Evolutionary conservation across 441 rosid genomes (phyloP).

Genomic region (Aquilaria agallochum): DNA sequence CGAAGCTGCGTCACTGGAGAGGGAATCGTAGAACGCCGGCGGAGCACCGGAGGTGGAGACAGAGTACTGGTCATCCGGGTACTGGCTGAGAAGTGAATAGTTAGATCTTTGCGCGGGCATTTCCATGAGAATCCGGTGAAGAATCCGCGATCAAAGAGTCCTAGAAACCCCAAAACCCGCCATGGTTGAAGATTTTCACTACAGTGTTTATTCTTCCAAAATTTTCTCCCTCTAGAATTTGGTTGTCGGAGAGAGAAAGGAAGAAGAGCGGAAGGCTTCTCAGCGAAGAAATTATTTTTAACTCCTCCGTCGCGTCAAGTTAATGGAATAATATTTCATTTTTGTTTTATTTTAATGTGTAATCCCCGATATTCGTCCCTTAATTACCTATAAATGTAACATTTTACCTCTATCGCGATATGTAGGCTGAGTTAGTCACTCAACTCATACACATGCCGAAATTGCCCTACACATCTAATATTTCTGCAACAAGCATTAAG

Average conservation of each 20-base stretch:
- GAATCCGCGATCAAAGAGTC: conserved; percentile 23
- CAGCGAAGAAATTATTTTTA: no score
- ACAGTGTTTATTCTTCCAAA: not conserved
- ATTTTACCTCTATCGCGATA: no score
- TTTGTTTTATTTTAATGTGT: no score
- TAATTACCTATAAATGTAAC: no score
- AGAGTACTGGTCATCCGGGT: conserved; percentile 58
- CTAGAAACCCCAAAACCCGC: conserved; percentile 45
- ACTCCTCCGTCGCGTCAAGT: no score
- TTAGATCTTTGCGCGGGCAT: conserved; percentile 84
- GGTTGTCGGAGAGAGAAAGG: conserved; percentile 30
- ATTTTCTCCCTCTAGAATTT: conserved; percentile 27
- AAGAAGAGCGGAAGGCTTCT: conserved; percentile 11
- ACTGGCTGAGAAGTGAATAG: conserved; percentile 79
- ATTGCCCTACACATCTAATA: no score
- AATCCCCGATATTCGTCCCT: no score
- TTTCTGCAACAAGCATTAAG: no score
- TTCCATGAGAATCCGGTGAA: conserved; percentile 56
- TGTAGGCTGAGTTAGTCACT: no score
- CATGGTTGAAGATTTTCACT: conserved; percentile 37
- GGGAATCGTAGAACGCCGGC: conserved; percentile 47
- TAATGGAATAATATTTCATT: no score
- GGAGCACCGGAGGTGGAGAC: conserved; percentile 40
- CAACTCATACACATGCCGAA: no score
- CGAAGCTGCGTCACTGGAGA: conserved; percentile 46